A percentile compares a stretch with the other conserved stretches of the same genome.
These are phyloP conservation scores for Candida sanyaensis DNA, from an alignment of 1,139 yeast species.

Conservation along the genomic window DNA sequence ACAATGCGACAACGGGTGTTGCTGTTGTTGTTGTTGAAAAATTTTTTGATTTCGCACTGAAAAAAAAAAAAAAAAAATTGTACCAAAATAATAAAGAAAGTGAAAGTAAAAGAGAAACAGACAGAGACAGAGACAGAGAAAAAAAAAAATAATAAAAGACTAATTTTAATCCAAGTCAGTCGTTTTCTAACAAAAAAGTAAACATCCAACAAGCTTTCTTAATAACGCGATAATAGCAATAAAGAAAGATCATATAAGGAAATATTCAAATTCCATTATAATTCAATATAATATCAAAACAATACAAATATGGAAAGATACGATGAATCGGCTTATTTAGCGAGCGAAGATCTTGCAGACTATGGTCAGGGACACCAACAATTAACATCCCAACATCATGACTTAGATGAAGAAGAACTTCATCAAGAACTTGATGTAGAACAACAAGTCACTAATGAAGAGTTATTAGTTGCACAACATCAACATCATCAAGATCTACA, in stretches of 20 bases:
- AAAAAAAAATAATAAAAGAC: background rate
- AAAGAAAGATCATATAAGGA: too few species aligned
- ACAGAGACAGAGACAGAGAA: background rate
- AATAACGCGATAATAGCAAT: too few species aligned
- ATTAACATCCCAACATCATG: background rate
- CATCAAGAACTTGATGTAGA: slow-evolving; percentile 1
- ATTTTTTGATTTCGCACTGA: background rate
- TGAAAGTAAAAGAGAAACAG: too few species aligned
- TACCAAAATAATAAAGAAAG: too few species aligned
- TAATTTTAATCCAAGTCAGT: too few species aligned
- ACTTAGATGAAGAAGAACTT: slow-evolving; percentile 1
- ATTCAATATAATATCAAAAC: background rate
- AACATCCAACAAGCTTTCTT: too few species aligned
- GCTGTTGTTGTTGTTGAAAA: slow-evolving; percentile 1
- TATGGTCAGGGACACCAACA: slow-evolving; percentile 7
- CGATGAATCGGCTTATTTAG: slow-evolving; percentile 10
- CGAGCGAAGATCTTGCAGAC: slow-evolving; percentile 5
- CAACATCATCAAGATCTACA: slow-evolving; percentile 4
- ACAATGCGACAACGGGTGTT: slow-evolving; percentile 3
- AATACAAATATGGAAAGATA: slow-evolving; percentile 7
- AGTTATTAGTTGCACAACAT: background rate
- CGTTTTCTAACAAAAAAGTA: too few species aligned
- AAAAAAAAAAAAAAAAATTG: background rate
- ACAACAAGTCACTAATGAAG: background rate
- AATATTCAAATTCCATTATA: too few species aligned